A percentile compares a stretch with the other conserved stretches of the same genome.
These are phyloP conservation scores for Pisolithus thermaeus DNA, from an alignment of 1,284 basidiomycete species.

Conservation along the genomic window DNA sequence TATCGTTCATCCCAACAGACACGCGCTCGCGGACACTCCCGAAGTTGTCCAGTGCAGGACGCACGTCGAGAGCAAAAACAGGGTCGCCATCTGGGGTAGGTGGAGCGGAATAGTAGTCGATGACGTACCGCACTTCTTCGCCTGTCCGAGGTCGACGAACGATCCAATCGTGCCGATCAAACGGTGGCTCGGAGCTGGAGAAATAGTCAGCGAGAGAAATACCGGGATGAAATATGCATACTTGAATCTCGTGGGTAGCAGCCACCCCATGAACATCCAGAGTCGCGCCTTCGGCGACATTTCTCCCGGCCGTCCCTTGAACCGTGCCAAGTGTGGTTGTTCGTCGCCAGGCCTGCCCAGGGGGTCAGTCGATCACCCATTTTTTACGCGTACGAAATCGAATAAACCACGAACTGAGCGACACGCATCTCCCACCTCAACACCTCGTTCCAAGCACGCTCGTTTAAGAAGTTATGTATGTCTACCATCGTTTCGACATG, in stretches of 20 bases:
- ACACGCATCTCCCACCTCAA: constrained; percentile 85
- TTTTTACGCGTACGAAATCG: not conserved
- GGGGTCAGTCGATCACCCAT: constrained; percentile 6
- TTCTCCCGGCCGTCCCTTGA: constrained; percentile 89
- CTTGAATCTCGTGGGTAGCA: constrained; percentile 89
- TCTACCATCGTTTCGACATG: constrained; percentile 96
- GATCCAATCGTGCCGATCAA: constrained; percentile 99
- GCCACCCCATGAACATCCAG: constrained; percentile 78
- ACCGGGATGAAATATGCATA: constrained; percentile 35
- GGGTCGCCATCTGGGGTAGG: constrained; percentile 82
- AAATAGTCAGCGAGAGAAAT: not conserved
- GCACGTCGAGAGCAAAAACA: constrained; percentile 88
- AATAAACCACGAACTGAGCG: constrained; percentile 40
- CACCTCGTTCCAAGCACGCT: constrained; percentile 95
- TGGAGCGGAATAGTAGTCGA: constrained; percentile 93
- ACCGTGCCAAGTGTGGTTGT: constrained; percentile 69
- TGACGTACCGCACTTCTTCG: constrained; percentile 87
- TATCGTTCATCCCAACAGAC: constrained; percentile 63
- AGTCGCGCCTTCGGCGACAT: constrained; percentile 85
- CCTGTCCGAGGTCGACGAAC: constrained; percentile 71
- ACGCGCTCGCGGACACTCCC: constrained; percentile 70
- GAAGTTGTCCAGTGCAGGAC: constrained; percentile 81
- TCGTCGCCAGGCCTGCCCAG: constrained; percentile 35
- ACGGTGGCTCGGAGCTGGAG: constrained; percentile 81
- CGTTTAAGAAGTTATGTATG: constrained; percentile 98